These are phyloP conservation scores for Truncatella angustata DNA, from an alignment of 2,329 filamentous ascomycete species.

Conservation along the genomic window DNA sequence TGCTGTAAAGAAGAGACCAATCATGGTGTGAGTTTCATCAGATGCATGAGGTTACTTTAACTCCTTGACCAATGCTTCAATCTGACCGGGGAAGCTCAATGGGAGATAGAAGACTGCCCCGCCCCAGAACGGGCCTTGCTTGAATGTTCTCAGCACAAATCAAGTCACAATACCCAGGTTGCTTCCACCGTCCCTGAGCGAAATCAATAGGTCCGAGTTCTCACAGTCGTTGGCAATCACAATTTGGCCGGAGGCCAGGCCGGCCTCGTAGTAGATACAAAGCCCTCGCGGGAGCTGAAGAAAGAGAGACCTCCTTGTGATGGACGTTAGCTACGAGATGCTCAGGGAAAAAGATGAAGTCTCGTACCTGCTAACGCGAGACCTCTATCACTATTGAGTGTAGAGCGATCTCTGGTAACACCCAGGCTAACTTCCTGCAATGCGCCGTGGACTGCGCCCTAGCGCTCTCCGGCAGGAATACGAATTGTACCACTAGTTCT, in stretches of 20 bases:
- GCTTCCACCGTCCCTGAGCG: constrained; percentile 18
- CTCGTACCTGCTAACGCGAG: background rate
- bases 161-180: constrained; percentile 18
- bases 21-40: constrained; percentile 15
- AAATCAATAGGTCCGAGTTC: constrained; percentile 17
- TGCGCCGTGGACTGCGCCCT: background rate
- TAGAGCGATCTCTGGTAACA: background rate
- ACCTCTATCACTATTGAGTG: background rate
- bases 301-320: constrained; percentile 11
- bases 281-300: constrained; percentile 14
- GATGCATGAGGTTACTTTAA: constrained; percentile 16
- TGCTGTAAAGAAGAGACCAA: constrained; percentile 13
- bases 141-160: constrained; percentile 16
- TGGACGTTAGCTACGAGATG: background rate
- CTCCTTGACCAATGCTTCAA: constrained; percentile 15
- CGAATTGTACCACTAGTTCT: constrained; percentile 13
- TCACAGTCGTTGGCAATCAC: constrained; percentile 13
- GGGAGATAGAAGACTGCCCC: constrained; percentile 15
- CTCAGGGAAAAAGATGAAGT: background rate
- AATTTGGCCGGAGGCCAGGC: constrained; percentile 14
- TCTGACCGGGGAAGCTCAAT: constrained; percentile 14
- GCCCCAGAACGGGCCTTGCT: constrained; percentile 13
- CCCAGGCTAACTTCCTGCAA: background rate
- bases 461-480: constrained; percentile 16
- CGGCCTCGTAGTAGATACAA: constrained; percentile 19